Evolutionary conservation across 2,329 filamentous ascomycete genomes (phyloP).

Genomic region (Fusarium penzigii): DNA sequence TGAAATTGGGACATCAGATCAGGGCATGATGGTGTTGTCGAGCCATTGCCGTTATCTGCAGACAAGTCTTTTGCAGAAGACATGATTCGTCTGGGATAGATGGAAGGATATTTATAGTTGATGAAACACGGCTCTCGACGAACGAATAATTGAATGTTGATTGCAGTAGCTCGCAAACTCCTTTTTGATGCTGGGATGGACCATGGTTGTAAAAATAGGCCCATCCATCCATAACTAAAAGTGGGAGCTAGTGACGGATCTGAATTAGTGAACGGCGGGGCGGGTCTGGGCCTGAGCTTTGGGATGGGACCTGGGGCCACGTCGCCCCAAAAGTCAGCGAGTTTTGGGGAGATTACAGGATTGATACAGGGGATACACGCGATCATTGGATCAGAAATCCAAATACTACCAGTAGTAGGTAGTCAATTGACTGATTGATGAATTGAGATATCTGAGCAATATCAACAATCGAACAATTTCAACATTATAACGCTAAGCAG

Average conservation of each 20-base stretch:
- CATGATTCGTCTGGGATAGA: background rate
- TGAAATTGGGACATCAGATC: background rate
- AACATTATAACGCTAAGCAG: too few species aligned
- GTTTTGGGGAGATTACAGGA: background rate
- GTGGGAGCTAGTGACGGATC: background rate
- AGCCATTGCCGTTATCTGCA: background rate
- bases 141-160: too few species aligned
- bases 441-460: too few species aligned
- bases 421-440: too few species aligned
- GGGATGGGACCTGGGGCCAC: constrained; percentile 14
- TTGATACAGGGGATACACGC: too few species aligned
- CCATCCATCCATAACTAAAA: background rate
- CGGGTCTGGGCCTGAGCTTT: background rate
- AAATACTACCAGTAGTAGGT: too few species aligned
- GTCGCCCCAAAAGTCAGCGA: constrained; percentile 15
- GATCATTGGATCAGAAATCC: too few species aligned
- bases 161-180: too few species aligned
- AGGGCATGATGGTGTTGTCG: background rate
- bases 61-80: too few species aligned
- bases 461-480: too few species aligned
- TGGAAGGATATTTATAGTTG: background rate
- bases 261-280: background rate
- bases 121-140: background rate
- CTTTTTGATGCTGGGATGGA: background rate
- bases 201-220: background rate